These are phyloP conservation scores for Bryum argenteum DNA, from an alignment of 225 moss, liverwort and hornwort species.

Conservation along the genomic window DNA sequence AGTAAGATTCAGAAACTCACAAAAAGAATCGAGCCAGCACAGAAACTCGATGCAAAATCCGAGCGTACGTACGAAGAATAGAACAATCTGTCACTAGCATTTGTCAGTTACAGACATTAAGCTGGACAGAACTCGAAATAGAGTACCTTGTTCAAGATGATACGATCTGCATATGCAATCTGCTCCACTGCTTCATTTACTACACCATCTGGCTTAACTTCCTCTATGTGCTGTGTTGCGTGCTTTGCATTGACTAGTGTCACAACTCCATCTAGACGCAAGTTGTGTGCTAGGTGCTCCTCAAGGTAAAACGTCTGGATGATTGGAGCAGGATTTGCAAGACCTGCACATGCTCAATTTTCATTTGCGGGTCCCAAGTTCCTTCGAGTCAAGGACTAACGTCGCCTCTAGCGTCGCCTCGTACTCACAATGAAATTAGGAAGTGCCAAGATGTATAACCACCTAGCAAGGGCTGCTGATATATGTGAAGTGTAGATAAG, in stretches of 20 bases:
- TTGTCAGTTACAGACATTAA: background rate
- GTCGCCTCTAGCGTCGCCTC: too few species aligned
- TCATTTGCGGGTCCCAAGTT: constrained; percentile 10
- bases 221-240: constrained; percentile 83
- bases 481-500: too few species aligned
- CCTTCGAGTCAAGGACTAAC: background rate
- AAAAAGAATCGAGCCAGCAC: background rate
- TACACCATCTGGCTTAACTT: constrained; percentile 93
- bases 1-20: constrained; percentile 21
- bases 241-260: constrained; percentile 99
- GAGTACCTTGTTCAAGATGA: constrained; percentile 93
- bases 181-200: constrained; percentile 99
- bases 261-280: constrained; percentile 92
- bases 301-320: constrained; percentile 97
- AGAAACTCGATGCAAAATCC: constrained; percentile 2
- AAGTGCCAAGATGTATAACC: too few species aligned
- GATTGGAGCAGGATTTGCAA: constrained; percentile 96
- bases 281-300: constrained; percentile 68
- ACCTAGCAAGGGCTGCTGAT: too few species aligned
- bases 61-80: background rate
- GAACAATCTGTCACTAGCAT: background rate
- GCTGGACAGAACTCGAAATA: constrained; percentile 21
- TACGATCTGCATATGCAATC: constrained; percentile 97
- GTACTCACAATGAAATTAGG: too few species aligned
- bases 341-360: constrained; percentile 51